Percentiles rank a stretch among this genome's conserved stretches.
Evolutionary conservation across 2,329 filamentous ascomycete species (phyloP).

Genomic region (Didymella lethalis): DNA sequence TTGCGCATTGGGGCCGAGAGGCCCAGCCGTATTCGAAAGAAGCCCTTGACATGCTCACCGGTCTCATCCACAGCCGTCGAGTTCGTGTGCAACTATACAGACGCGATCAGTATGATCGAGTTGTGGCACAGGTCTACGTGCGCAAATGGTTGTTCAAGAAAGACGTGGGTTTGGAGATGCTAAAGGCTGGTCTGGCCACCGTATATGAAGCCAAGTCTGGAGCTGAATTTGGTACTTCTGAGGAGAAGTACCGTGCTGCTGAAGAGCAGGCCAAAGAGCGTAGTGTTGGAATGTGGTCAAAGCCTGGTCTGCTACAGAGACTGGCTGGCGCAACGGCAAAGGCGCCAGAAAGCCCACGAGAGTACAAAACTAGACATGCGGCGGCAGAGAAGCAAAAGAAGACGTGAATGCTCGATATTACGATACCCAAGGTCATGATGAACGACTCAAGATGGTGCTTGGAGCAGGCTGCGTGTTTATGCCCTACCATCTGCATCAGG

Average conservation of each 20-base stretch:
- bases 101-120: slow-evolving; percentile 89
- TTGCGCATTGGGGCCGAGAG: slow-evolving; percentile 88
- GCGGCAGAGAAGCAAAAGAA: slow-evolving; percentile 53
- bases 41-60: slow-evolving; percentile 80
- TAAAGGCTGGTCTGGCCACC: slow-evolving; percentile 83
- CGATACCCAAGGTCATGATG: not conserved
- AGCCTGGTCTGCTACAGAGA: slow-evolving; percentile 50
- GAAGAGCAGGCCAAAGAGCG: slow-evolving; percentile 61
- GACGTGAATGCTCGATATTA: slow-evolving; percentile 21
- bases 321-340: slow-evolving; percentile 60
- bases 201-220: slow-evolving; percentile 93
- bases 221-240: slow-evolving; percentile 78
- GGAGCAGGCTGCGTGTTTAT: not conserved
- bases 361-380: slow-evolving; percentile 76
- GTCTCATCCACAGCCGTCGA: slow-evolving; percentile 73
- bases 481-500: not conserved
- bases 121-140: slow-evolving; percentile 85
- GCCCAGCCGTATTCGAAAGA: slow-evolving; percentile 85
- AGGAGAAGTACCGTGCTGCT: slow-evolving; percentile 70
- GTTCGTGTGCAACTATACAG: slow-evolving; percentile 85
- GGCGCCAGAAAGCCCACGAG: slow-evolving; percentile 79
- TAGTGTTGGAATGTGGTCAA: slow-evolving; percentile 71
- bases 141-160: slow-evolving; percentile 71
- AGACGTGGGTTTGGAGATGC: slow-evolving; percentile 90
- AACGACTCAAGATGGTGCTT: not conserved